Base-by-base conservation (phyloP, 768 basidiomycete species). In the Mycena galopus region DNA sequence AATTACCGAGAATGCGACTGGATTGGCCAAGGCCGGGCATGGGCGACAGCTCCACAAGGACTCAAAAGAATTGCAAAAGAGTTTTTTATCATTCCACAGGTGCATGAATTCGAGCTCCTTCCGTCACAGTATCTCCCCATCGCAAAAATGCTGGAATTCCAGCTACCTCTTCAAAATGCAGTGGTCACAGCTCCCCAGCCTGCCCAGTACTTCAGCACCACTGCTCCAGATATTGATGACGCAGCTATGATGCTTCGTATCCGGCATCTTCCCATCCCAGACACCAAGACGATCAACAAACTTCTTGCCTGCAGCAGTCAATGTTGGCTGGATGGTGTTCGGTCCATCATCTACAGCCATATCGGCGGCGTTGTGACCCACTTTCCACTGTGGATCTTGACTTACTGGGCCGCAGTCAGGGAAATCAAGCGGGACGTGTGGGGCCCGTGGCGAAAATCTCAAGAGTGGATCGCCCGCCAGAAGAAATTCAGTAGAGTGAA, bases 341-440 rank as follows among this genome's bases (percentile, higher is more conserved):
- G 30, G n/a, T 69, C 68, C 8, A 12, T 69, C 8, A 39, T 63
- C 4, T 69, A 69, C 32, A 56, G 47, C 30, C 68, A 69, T 27
- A 16, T 62, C n/a, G 61, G 33, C 23, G 63, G 35, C 37, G 25
- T 29, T n/a, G 33, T 27, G 0, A 53, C 50, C 8, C 63, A 65
- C 33, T 65, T 35, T 25, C 63, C 63, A 17, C n/a, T 53, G 32
- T 65, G 63, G 63, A 37, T 65, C 32, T 27, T 65, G 21, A 53
- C 63, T 1, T 65, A 55, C 51, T 65, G 63, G 63, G 29, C 23
- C 0, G 51, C 50, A 0, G 63, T 65, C 3, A 12, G 3, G 0
- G 51, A 53, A 0, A 27, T 65, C 63, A 65, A 65, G 32, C 63
- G 51, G 0, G 35, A 60, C 9, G 58, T 6, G 2, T 39, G 58